These are phyloP conservation scores for Russula sp. DNA, from an alignment of 768 basidiomycete genomes.

Conservation along the genomic window DNA sequence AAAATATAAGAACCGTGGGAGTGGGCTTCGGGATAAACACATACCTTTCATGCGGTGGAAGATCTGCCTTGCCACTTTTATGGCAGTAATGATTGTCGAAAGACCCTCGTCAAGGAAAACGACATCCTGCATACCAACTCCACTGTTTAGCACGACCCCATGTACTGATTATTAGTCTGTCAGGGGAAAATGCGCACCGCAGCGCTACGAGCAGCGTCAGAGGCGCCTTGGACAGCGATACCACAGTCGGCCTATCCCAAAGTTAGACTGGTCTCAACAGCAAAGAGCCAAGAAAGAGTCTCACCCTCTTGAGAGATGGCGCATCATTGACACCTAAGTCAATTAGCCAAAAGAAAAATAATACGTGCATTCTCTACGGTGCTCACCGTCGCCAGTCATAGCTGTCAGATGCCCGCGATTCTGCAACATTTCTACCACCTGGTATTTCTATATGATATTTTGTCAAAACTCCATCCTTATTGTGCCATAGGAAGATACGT, in stretches of 20 bases:
- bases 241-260: constrained; percentile 28
- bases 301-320: constrained; percentile 29
- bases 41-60: constrained; percentile 43
- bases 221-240: constrained; percentile 38
- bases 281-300: constrained; percentile 18
- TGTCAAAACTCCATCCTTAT: neutral
- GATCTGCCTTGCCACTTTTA: constrained; percentile 43
- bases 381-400: constrained; percentile 37
- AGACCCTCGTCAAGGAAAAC: constrained; percentile 45
- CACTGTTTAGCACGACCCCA: neutral
- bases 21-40: neutral
- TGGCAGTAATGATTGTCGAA: constrained; percentile 35
- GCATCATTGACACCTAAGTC: constrained; percentile 27
- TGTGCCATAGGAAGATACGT: constrained; percentile 7
- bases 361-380: neutral
- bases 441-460: constrained; percentile 21
- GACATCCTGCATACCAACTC: constrained; percentile 28
- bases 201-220: constrained; percentile 35
- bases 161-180: neutral
- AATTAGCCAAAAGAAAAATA: constrained; percentile 5
- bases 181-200: constrained; percentile 21
- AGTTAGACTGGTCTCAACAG: neutral
- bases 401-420: constrained; percentile 36
- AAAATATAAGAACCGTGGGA: constrained; percentile 24
- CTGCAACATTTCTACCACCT: constrained; percentile 35